phyloP scores from a whole-genome alignment of 2,329 filamentous ascomycete species.

The Geosmithia putterillii region DNA sequence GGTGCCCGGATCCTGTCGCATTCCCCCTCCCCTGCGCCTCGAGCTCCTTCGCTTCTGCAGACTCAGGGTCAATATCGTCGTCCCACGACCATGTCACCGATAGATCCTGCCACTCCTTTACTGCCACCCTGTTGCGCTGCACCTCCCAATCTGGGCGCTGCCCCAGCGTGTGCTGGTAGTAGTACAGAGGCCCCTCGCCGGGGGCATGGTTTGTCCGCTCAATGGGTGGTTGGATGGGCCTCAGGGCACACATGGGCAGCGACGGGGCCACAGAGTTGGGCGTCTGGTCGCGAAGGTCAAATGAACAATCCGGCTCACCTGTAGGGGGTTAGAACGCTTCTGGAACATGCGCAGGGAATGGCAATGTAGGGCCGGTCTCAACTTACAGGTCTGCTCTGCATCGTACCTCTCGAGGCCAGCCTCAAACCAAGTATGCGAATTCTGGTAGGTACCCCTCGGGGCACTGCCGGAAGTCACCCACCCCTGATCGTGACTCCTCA shows the following conservation, averaged over 20 bases:
- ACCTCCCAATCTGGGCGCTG: slow-evolving; percentile 26
- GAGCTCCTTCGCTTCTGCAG: slow-evolving; percentile 24
- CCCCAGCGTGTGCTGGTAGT: slow-evolving; percentile 24
- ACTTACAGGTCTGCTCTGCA: slow-evolving; percentile 16
- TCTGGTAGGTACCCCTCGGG: slow-evolving; percentile 25
- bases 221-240: slow-evolving; percentile 20
- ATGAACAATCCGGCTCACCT: slow-evolving; percentile 17
- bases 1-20: slow-evolving; percentile 38
- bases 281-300: slow-evolving; percentile 14
- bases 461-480: slow-evolving; percentile 24
- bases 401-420: slow-evolving; percentile 46
- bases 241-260: slow-evolving; percentile 21
- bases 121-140: slow-evolving; percentile 31
- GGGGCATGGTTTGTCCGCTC: not conserved
- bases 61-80: slow-evolving; percentile 25
- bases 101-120: slow-evolving; percentile 22
- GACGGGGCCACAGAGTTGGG: slow-evolving; percentile 7
- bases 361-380: not conserved
- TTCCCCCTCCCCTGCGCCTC: slow-evolving; percentile 33
- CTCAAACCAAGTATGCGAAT: slow-evolving; percentile 52
- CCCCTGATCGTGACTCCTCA: slow-evolving; percentile 46
- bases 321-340: not conserved
- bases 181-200: slow-evolving; percentile 9
- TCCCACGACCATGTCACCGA: slow-evolving; percentile 39
- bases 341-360: not conserved